Evolutionary conservation across 2,329 filamentous ascomycete genomes (phyloP).

Genomic region (Ceratocystis cacaofunesta): DNA sequence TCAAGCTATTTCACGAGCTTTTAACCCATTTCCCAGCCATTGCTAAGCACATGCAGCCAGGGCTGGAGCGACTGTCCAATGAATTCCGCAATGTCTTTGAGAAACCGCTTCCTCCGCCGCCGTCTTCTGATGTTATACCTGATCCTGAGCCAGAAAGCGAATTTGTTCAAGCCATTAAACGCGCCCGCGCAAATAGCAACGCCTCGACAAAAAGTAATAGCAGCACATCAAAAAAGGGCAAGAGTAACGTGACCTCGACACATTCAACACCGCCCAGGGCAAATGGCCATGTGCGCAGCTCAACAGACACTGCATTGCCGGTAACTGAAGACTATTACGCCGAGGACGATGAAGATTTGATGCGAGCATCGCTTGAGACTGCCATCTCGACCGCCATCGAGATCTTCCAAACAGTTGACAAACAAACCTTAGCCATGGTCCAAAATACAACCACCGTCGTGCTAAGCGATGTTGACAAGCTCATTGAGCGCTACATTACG

Average conservation of each 20-base stretch:
- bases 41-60: slow-evolving; percentile 85
- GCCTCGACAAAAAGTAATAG: slow-evolving; percentile 13
- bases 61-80: slow-evolving; percentile 74
- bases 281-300: background rate
- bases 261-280: background rate
- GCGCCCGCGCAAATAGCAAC: slow-evolving; percentile 34
- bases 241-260: slow-evolving; percentile 22
- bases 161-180: slow-evolving; percentile 39
- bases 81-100: slow-evolving; percentile 80
- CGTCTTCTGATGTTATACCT: slow-evolving; percentile 29
- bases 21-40: slow-evolving; percentile 90
- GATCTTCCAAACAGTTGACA: slow-evolving; percentile 88
- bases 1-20: slow-evolving; percentile 79
- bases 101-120: slow-evolving; percentile 55
- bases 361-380: slow-evolving; percentile 78
- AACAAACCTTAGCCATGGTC: slow-evolving; percentile 80
- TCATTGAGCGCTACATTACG: slow-evolving; percentile 88
- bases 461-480: slow-evolving; percentile 74
- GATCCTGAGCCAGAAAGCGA: slow-evolving; percentile 42
- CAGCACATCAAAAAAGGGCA: slow-evolving; percentile 21
- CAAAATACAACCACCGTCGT: slow-evolving; percentile 89
- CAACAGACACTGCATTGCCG: slow-evolving; percentile 26
- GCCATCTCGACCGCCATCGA: slow-evolving; percentile 90
- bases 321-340: slow-evolving; percentile 54
- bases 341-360: slow-evolving; percentile 81